phyloP scores from a whole-genome alignment of 75 land plant genomes.

The Isoetes taiwanensis region DNA sequence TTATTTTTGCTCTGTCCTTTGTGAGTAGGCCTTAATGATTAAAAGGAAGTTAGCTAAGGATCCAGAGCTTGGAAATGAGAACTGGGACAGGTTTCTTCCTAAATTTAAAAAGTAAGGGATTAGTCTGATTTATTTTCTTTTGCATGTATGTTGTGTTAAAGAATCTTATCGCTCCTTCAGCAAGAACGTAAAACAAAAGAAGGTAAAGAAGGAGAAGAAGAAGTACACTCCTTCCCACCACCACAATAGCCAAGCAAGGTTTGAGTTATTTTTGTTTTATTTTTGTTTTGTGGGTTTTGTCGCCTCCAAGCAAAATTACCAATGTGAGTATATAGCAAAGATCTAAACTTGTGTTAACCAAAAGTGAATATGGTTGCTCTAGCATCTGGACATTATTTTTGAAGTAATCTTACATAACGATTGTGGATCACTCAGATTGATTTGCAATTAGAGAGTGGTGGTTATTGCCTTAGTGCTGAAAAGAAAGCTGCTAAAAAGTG shows the following conservation, averaged over 20 bases:
- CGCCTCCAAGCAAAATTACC: no score
- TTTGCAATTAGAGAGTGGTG: constrained; percentile 80
- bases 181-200: constrained; percentile 88
- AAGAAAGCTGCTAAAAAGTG: constrained; percentile 79
- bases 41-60: constrained; percentile 76
- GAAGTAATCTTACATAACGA: no score
- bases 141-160: no score
- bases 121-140: neutral
- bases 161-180: no score
- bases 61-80: constrained; percentile 63
- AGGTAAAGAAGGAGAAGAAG: constrained; percentile 83
- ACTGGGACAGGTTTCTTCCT: constrained; percentile 95
- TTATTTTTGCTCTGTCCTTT: no score
- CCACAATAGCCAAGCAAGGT: constrained; percentile 97
- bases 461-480: constrained; percentile 74
- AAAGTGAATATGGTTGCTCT: neutral
- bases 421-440: constrained; percentile 55
- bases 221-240: constrained; percentile 94
- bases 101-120: constrained; percentile 86
- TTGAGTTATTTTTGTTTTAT: constrained; percentile 1
- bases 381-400: neutral
- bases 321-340: no score
- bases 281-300: neutral
- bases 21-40: constrained; percentile 73
- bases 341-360: no score